Evolutionary conservation across 176 grass and related monocot genomes (phyloP), one percentile per base, ranked within the genome.

Genomic region (Oryza brachyantha): DNA sequence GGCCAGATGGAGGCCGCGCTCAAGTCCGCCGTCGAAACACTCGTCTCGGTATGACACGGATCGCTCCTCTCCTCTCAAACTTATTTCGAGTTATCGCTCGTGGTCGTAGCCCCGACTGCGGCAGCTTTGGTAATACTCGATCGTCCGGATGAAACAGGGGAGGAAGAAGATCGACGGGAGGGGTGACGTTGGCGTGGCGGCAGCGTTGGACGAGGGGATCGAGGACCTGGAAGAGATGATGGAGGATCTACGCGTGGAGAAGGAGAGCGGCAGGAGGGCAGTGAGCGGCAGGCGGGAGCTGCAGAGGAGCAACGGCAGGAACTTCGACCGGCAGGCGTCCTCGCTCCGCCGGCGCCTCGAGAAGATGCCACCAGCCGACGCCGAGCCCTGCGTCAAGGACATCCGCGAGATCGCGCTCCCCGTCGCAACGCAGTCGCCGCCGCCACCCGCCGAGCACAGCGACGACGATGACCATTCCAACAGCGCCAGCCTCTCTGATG

Each of bases 241-340:
- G 77, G 81, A 87, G 81, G 91, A 86, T 54, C 68, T 94, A 70
- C 85, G 79, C 21, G 72, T 71, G 79, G 93, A 89, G 39, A 91
- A 94, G 72, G 77, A 89, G 39, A 82, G 86, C 80, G 76, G 88
- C 21, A 86, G 76, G 50, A 76, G 66, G 73, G 84, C 66, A 10
- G 74, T 41, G 21, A 57, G 71, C 69, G 41, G 75, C 45, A 54
- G 6, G 34, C 54, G 74, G 43, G 63, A 66, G 86, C 89, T 87
- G 31, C 89, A 66, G 73, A 86, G 89, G 48, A 86, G 89, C 77
- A 31, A 59, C 58, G 84, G 89, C 26, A 62, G 89, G 16, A 97
- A 97, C 87, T 97, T 94, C 81, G 94, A 97, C 66, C 82, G 94
- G 2, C 91, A 97, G 83, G 94, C 89, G 21, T 94, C 86, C 7